These are phyloP conservation scores for Melanogaster broomeanus DNA, from an alignment of 768 basidiomycete genomes.

Conservation along the genomic window DNA sequence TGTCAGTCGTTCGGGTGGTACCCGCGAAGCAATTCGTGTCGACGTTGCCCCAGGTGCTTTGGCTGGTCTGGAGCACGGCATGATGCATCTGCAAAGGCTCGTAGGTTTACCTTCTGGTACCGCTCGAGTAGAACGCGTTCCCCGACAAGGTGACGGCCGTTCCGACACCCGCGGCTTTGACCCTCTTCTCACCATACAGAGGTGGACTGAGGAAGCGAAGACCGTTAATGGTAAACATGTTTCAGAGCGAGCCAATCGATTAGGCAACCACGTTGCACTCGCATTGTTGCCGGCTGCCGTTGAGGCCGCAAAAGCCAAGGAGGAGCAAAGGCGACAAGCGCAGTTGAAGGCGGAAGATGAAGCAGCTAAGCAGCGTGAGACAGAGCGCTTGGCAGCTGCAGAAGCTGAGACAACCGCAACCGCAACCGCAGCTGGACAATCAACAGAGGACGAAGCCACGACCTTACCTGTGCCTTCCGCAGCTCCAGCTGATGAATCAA, in stretches of 20 bases:
- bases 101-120: constrained; percentile 51
- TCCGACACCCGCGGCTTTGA: constrained; percentile 53
- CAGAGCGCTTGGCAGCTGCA: constrained; percentile 32
- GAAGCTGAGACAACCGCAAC: constrained; percentile 36
- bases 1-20: constrained; percentile 59
- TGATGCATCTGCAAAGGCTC: constrained; percentile 48
- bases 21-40: constrained; percentile 70
- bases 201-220: constrained; percentile 90
- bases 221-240: constrained; percentile 77
- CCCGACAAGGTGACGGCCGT: constrained; percentile 50
- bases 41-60: constrained; percentile 71
- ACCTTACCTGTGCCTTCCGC: constrained; percentile 9
- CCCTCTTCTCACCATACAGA: constrained; percentile 77
- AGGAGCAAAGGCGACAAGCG: constrained; percentile 41
- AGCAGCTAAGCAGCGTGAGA: constrained; percentile 39
- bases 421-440: constrained; percentile 24
- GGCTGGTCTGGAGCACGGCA: constrained; percentile 58
- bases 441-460: constrained; percentile 15
- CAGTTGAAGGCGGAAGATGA: constrained; percentile 57
- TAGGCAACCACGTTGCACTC: constrained; percentile 71
- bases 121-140: constrained; percentile 61
- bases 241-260: constrained; percentile 60
- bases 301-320: constrained; percentile 54
- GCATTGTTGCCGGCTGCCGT: constrained; percentile 80
- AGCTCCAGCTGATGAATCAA: constrained; percentile 9